These are phyloP conservation scores for Tylopilus plumbeoviolaceoides DNA, from an alignment of 768 basidiomycete genomes.

Conservation along the genomic window DNA sequence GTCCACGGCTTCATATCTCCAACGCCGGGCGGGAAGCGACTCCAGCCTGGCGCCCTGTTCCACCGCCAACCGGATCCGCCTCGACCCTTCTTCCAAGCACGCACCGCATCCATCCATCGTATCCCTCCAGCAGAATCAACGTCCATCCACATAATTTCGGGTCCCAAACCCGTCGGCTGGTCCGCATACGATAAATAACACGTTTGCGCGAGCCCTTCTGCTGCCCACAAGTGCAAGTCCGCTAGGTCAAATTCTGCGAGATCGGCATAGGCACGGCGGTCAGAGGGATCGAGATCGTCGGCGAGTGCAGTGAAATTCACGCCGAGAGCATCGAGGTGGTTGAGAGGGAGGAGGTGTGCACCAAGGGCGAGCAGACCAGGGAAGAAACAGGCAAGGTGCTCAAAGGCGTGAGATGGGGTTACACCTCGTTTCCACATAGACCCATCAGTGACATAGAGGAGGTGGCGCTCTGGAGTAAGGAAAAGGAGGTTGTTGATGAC, in stretches of 20 bases:
- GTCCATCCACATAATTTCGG: slow-evolving; percentile 41
- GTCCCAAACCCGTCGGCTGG: slow-evolving; percentile 61
- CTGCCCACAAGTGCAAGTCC: slow-evolving; percentile 70
- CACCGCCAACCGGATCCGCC: not conserved
- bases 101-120: slow-evolving; percentile 31
- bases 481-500: slow-evolving; percentile 51
- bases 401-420: slow-evolving; percentile 46
- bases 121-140: slow-evolving; percentile 10
- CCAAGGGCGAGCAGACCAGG: slow-evolving; percentile 74
- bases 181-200: slow-evolving; percentile 73
- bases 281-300: slow-evolving; percentile 8
- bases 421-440: slow-evolving; percentile 17
- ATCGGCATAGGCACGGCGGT: slow-evolving; percentile 30
- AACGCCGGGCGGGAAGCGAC: slow-evolving; percentile 48
- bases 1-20: slow-evolving; percentile 30
- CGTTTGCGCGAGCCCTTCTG: slow-evolving; percentile 69
- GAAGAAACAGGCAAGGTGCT: slow-evolving; percentile 76
- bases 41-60: slow-evolving; percentile 24
- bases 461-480: slow-evolving; percentile 14
- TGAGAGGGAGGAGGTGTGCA: slow-evolving; percentile 55
- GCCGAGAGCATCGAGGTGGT: slow-evolving; percentile 45
- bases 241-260: slow-evolving; percentile 46
- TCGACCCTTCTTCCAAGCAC: slow-evolving; percentile 38
- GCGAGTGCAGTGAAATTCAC: slow-evolving; percentile 40
- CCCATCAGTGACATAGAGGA: slow-evolving; percentile 61